phyloP scores from a whole-genome alignment of 441 rosid species.

The Populus hybrid region DNA sequence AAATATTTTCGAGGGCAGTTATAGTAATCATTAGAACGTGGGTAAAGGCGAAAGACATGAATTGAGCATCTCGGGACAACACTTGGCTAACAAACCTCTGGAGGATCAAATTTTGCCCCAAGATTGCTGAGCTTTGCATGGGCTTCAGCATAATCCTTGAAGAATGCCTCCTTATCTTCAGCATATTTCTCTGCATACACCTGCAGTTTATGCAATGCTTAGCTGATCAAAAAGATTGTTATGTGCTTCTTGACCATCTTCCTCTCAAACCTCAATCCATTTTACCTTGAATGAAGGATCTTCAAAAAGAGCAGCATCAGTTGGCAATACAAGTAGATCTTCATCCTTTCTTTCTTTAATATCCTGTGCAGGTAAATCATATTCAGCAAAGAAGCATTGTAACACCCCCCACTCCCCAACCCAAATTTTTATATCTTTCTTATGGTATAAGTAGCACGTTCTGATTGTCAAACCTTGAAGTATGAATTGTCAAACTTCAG shows the following conservation, averaged over 20 bases:
- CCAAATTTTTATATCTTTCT: neutral
- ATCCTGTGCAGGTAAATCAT: conserved; percentile 42
- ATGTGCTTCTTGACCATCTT: neutral
- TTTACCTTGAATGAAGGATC: conserved; percentile 89
- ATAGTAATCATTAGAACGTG: neutral
- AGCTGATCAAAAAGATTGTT: conserved; percentile 18
- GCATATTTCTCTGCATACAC: conserved; percentile 90
- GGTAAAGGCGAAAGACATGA: neutral
- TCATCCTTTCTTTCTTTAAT: conserved; percentile 72
- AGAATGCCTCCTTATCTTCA: conserved; percentile 76
- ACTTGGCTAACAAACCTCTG: conserved; percentile 55
- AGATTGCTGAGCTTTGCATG: conserved; percentile 91
- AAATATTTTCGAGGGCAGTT: neutral
- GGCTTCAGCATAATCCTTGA: conserved; percentile 92
- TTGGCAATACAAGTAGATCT: conserved; percentile 87
- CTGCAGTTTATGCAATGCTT: conserved; percentile 35
- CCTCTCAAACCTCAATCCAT: neutral
- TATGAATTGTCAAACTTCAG: conserved; percentile 90
- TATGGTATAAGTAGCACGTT: conserved; percentile 1
- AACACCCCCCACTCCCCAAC: neutral
- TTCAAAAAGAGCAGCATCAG: conserved; percentile 85
- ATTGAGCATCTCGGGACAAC: neutral
- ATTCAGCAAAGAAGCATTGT: conserved; percentile 18
- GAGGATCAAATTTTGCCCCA: conserved; percentile 91
- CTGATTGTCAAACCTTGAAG: conserved; percentile 66